These are phyloP conservation scores for Theileria annulata DNA, from an alignment of 169 alveolate genomes.

Conservation along the genomic window DNA sequence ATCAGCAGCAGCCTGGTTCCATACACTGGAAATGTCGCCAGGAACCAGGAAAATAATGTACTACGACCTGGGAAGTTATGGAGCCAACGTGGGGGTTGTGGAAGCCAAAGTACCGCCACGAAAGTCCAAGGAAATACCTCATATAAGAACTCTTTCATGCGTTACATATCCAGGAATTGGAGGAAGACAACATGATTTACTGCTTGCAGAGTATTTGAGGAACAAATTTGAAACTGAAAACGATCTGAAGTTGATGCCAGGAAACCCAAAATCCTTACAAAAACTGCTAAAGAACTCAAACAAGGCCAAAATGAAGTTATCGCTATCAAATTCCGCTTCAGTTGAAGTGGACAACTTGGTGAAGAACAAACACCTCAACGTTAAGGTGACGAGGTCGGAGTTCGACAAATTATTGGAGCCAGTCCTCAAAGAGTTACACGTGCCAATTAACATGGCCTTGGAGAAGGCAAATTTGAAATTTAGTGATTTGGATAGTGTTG, in stretches of 20 bases:
- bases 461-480: conserved; percentile 60
- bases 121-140: conserved; percentile 1
- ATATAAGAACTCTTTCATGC: conserved; percentile 41
- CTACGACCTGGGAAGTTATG: conserved; percentile 76
- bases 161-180: conserved; percentile 46
- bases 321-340: conserved; percentile 24
- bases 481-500: conserved; percentile 75
- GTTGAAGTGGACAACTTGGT: conserved; percentile 50
- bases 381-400: conserved; percentile 61
- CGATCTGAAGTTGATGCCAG: conserved; percentile 49
- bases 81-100: conserved; percentile 72
- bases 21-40: conserved; percentile 68
- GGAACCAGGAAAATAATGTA: conserved; percentile 73
- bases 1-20: conserved; percentile 73
- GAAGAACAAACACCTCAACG: conserved; percentile 21
- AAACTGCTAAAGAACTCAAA: conserved; percentile 44
- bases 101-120: conserved; percentile 57
- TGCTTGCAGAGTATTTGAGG: conserved; percentile 47
- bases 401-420: conserved; percentile 62
- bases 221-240: conserved; percentile 29
- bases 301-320: conserved; percentile 50
- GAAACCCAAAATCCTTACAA: conserved; percentile 52
- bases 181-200: conserved; percentile 55
- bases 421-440: conserved; percentile 52
- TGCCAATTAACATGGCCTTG: conserved; percentile 68